Evolutionary conservation across 108 stramenopile genomes (phyloP).

Genomic region (Discostella pseudostelligera): DNA sequence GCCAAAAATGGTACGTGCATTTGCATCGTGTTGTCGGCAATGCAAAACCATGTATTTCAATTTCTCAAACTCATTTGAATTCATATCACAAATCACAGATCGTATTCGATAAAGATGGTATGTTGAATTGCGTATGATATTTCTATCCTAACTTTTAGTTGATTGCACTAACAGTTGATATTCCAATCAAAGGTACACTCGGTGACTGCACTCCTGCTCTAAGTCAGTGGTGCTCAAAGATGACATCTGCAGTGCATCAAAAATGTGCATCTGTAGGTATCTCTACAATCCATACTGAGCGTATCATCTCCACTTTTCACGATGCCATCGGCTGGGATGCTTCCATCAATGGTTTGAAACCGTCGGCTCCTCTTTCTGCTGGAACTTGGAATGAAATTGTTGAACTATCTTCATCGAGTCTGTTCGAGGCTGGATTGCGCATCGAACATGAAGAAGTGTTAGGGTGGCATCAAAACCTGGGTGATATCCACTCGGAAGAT

Average conservation of each 20-base stretch:
- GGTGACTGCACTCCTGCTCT: conserved; percentile 51
- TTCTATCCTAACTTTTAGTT: not conserved
- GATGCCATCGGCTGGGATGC: conserved; percentile 51
- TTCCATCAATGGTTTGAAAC: conserved; percentile 28
- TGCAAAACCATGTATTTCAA: too few relatives aligned
- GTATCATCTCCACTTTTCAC: conserved; percentile 36
- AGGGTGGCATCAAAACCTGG: conserved; percentile 55
- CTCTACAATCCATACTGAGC: conserved; percentile 7
- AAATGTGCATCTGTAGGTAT: conserved; percentile 8
- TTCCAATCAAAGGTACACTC: conserved; percentile 27
- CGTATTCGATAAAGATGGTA: conserved; percentile 64
- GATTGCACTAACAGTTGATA: too few relatives aligned
- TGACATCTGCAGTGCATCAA: conserved; percentile 30
- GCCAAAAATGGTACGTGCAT: conserved; percentile 3
- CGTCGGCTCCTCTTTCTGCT: conserved; percentile 49
- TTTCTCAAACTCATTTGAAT: not conserved
- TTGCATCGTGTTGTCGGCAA: too few relatives aligned
- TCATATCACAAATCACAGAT: conserved; percentile 22
- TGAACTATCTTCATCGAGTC: conserved; percentile 11
- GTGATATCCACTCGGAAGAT: conserved; percentile 51
- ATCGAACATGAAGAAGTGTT: conserved; percentile 21
- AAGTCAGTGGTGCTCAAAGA: conserved; percentile 33
- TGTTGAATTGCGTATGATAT: not conserved
- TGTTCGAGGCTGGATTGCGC: conserved; percentile 13
- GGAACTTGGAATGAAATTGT: conserved; percentile 55